Conservation (phyloP, 2,329 filamentous ascomycete species). For the Monilinia vaccinii-corymbosi region DNA sequence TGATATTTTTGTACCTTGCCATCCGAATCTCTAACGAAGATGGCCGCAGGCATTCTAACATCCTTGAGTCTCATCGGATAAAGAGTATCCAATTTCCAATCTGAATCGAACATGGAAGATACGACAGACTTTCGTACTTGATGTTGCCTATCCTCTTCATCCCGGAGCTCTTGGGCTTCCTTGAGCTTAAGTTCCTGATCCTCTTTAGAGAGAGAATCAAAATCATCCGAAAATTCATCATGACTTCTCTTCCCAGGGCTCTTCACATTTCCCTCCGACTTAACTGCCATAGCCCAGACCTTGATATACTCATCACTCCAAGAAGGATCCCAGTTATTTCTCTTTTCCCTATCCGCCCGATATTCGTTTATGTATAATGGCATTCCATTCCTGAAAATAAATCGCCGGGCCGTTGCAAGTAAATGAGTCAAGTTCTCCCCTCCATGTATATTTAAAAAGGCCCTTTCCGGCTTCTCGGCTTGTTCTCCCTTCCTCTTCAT, state of each 20-base stretch:
- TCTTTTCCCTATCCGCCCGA: constrained; percentile 10
- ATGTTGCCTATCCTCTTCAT: constrained; percentile 35
- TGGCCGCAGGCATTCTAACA: constrained; percentile 56
- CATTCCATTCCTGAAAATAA: constrained; percentile 78
- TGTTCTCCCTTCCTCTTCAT: constrained; percentile 15
- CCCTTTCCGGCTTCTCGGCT: constrained; percentile 23
- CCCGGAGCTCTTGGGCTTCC: constrained; percentile 23
- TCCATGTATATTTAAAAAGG: constrained; percentile 60
- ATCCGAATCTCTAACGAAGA: constrained; percentile 59
- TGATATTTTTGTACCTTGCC: constrained; percentile 60
- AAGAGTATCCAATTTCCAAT: constrained; percentile 64
- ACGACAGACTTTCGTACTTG: constrained; percentile 53
- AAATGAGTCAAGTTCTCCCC: constrained; percentile 71
- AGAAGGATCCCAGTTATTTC: constrained; percentile 44
- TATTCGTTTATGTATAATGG: constrained; percentile 66
- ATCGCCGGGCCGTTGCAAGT: constrained; percentile 72
- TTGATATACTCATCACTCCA: constrained; percentile 69
- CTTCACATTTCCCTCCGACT: constrained; percentile 24
- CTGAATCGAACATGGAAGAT: constrained; percentile 69
- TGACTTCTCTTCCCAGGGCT: constrained; percentile 38
- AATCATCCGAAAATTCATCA: constrained; percentile 36
- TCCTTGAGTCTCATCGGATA: constrained; percentile 55
- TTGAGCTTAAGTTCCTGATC: background rate
- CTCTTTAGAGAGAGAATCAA: constrained; percentile 19
- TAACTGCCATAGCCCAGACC: constrained; percentile 72